These are phyloP conservation scores for Trametes coccinea DNA, from an alignment of 768 basidiomycete species.

Conservation along the genomic window DNA sequence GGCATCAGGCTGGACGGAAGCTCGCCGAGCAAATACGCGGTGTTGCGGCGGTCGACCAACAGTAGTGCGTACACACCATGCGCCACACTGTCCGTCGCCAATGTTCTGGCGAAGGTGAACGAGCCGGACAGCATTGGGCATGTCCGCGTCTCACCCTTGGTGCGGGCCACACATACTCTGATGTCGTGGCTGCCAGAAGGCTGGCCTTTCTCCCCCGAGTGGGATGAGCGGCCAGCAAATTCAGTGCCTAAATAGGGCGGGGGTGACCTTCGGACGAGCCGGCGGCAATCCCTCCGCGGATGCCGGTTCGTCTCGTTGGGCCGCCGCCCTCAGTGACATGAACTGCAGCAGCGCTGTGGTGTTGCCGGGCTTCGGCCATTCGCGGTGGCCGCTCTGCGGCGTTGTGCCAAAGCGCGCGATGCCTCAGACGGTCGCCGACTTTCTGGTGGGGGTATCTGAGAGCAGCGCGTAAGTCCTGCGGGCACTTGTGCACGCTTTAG, in stretches of 20 bases:
- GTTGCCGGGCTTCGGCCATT: background rate
- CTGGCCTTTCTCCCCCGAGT: background rate
- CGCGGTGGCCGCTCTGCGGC: background rate
- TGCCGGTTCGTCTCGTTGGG: background rate
- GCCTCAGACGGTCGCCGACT: background rate
- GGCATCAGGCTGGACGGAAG: background rate
- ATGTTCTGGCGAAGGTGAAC: background rate
- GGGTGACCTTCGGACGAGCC: background rate
- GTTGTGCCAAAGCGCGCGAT: background rate
- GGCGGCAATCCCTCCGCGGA: background rate
- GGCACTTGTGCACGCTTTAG: too few species aligned
- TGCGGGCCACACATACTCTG: background rate
- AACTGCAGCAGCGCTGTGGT: background rate
- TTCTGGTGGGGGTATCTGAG: background rate
- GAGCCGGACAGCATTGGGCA: background rate
- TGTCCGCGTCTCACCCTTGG: background rate
- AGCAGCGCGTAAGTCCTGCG: too few species aligned
- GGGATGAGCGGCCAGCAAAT: background rate
- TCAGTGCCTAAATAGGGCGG: constrained; percentile 1
- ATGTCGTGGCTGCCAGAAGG: constrained; percentile 2
- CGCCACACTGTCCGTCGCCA: background rate
- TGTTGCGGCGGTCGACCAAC: background rate
- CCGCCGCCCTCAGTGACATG: background rate
- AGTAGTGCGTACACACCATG: background rate
- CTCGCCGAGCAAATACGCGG: background rate